These are phyloP conservation scores for Aspergillus pseudotamarii DNA, from an alignment of 2,329 filamentous ascomycete genomes.

Conservation along the genomic window DNA sequence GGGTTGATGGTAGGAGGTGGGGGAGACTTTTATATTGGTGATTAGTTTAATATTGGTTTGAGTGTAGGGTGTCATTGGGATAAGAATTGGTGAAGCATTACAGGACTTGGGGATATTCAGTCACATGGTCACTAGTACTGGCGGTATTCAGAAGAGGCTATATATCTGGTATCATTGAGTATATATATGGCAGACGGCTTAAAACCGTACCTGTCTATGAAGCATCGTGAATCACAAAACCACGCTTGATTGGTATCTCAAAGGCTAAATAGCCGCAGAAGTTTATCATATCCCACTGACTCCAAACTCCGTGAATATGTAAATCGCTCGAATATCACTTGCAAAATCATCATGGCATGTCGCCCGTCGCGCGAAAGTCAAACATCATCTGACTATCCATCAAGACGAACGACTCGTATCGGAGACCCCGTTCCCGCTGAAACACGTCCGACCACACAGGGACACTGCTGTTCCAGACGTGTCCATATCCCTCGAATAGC, in stretches of 20 bases:
- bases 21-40: no score
- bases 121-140: no score
- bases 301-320: constrained; percentile 8
- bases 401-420: constrained; percentile 35
- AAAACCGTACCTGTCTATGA: background rate
- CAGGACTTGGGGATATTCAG: no score
- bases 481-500: constrained; percentile 37
- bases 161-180: background rate
- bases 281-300: background rate
- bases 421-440: constrained; percentile 22
- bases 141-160: no score
- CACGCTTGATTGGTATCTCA: background rate
- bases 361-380: constrained; percentile 16
- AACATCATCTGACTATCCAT: constrained; percentile 30
- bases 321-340: background rate
- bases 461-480: constrained; percentile 25
- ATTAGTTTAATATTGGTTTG: no score
- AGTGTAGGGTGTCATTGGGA: no score
- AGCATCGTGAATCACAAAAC: background rate
- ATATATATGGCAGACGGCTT: background rate
- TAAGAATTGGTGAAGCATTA: no score
- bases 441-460: constrained; percentile 8
- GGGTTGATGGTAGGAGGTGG: no score
- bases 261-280: background rate
- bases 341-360: background rate